Evolutionary conservation across 768 basidiomycete genomes (phyloP).

Genomic region (Crepidotus variabilis): DNA sequence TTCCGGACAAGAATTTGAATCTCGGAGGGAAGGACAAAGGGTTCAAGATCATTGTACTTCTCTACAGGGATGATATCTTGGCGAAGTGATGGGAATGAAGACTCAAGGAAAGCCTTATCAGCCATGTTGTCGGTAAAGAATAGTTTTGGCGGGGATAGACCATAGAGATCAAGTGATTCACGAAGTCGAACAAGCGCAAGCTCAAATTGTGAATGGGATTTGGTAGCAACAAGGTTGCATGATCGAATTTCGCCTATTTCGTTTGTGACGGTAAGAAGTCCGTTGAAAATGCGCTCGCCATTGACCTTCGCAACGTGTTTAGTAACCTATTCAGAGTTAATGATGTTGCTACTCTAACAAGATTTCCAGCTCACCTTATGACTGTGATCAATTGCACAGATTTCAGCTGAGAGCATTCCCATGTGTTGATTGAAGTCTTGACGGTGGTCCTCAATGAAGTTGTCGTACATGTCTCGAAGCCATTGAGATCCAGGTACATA

Average conservation of each 20-base stretch:
- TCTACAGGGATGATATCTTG: constrained; percentile 14
- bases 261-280: constrained; percentile 5
- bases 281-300: constrained; percentile 2
- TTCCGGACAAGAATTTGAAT: constrained; percentile 11
- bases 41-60: constrained; percentile 18
- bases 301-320: constrained; percentile 4
- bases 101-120: constrained; percentile 21
- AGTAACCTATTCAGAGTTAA: constrained; percentile 1
- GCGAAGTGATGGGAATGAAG: constrained; percentile 15
- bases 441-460: constrained; percentile 15
- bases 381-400: constrained; percentile 22
- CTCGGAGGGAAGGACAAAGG: constrained; percentile 13
- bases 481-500: constrained; percentile 21
- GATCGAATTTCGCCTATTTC: constrained; percentile 4
- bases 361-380: constrained; percentile 13
- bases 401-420: constrained; percentile 16
- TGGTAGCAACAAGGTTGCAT: constrained; percentile 21
- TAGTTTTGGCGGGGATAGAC: constrained; percentile 19
- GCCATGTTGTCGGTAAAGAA: constrained; percentile 28
- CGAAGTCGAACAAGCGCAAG: constrained; percentile 18
- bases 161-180: constrained; percentile 22
- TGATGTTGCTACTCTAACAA: not conserved
- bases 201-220: constrained; percentile 27
- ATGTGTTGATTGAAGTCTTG: constrained; percentile 19
- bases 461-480: constrained; percentile 20